Conservation (phyloP, 352 stramenopile genomes). For the Aphanomyces invadans region DNA sequence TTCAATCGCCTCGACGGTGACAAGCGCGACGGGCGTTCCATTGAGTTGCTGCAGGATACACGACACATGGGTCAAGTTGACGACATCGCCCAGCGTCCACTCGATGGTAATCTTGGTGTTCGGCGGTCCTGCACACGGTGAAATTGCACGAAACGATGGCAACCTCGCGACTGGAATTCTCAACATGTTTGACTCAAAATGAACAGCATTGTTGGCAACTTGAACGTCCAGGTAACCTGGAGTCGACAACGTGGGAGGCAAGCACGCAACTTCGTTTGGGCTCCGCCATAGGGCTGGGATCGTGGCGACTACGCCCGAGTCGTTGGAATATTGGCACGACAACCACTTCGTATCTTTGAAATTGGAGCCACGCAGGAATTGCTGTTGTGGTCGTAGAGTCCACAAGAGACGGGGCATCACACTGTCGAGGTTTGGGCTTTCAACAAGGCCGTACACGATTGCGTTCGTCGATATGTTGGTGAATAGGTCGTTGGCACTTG, state of each 20-base stretch:
- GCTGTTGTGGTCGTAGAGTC: no score
- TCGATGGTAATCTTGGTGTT: background rate
- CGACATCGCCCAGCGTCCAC: background rate
- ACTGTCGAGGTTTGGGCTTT: background rate
- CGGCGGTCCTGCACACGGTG: background rate
- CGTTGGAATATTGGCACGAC: background rate
- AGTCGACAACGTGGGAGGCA: no score
- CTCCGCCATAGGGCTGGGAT: background rate
- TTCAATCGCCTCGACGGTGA: background rate
- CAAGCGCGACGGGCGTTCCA: background rate
- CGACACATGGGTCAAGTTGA: background rate
- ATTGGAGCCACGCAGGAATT: background rate
- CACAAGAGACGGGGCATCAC: no score
- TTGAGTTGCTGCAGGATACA: constrained; percentile 1
- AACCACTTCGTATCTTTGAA: constrained; percentile 3
- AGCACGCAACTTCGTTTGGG: background rate
- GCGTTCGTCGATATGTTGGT: background rate
- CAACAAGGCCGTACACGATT: background rate
- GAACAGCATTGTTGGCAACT: background rate
- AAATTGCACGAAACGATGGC: background rate
- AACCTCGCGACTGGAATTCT: background rate
- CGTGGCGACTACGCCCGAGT: background rate
- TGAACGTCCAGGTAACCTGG: background rate
- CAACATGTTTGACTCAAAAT: background rate
- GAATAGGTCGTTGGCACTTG: background rate